These are phyloP conservation scores for Naganishia kalamii DNA, from an alignment of 768 basidiomycete genomes.

Conservation along the genomic window DNA sequence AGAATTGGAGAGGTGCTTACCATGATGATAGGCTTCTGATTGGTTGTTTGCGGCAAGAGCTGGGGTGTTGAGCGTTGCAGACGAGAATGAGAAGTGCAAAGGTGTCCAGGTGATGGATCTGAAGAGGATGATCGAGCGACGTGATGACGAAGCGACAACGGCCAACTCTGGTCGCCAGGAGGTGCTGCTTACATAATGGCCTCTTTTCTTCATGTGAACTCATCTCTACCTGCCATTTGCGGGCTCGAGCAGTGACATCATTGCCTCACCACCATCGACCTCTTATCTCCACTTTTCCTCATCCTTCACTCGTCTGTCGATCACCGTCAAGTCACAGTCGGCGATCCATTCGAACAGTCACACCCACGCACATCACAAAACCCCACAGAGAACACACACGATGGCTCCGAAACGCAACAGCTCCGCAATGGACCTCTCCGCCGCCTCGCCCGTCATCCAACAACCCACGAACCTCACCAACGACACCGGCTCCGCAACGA, in stretches of 20 bases:
- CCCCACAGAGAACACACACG: not conserved
- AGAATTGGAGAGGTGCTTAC: not conserved
- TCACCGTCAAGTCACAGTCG: not conserved
- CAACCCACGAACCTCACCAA: not conserved
- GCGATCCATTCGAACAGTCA: not conserved
- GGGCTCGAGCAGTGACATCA: not conserved
- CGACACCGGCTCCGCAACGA: not conserved
- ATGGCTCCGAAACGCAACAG: not conserved
- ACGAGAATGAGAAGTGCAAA: too few relatives aligned
- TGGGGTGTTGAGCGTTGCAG: not conserved
- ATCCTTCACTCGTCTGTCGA: not conserved
- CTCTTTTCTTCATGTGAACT: constrained; percentile 5
- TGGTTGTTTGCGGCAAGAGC: too few relatives aligned
- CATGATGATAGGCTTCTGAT: too few relatives aligned
- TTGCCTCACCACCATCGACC: not conserved
- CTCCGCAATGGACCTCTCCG: constrained; percentile 1
- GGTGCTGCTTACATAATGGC: not conserved
- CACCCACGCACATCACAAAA: not conserved
- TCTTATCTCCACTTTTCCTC: not conserved
- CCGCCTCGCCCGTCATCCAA: not conserved
- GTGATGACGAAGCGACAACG: constrained; percentile 10
- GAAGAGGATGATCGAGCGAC: not conserved
- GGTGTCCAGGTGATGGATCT: too few relatives aligned
- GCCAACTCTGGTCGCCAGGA: not conserved
- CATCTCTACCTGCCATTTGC: not conserved